Evolutionary conservation across 352 stramenopile species (phyloP).

Genomic region (Phytophthora quininea): DNA sequence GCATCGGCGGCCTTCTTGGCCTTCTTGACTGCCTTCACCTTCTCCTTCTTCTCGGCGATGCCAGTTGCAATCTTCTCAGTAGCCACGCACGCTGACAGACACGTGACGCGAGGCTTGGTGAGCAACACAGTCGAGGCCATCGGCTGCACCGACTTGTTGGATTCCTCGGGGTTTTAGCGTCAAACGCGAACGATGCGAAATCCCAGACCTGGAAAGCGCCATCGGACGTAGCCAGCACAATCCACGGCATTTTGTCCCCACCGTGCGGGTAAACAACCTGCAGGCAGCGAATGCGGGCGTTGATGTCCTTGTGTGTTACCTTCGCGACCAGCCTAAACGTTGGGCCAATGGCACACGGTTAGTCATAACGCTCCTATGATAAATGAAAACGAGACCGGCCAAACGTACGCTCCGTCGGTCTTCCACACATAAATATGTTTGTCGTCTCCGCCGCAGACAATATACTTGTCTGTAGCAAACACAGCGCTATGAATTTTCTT

Average conservation of each 20-base stretch:
- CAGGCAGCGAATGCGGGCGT: slow-evolving; percentile 74
- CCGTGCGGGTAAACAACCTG: slow-evolving; percentile 74
- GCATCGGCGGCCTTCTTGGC: slow-evolving; percentile 37
- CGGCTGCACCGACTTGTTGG: slow-evolving; percentile 59
- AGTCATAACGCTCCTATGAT: background rate
- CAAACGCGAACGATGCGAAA: slow-evolving; percentile 63
- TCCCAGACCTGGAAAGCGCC: slow-evolving; percentile 86
- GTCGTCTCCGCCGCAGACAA: slow-evolving; percentile 82
- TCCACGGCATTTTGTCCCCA: slow-evolving; percentile 60
- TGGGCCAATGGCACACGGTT: slow-evolving; percentile 1
- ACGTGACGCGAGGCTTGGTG: slow-evolving; percentile 79
- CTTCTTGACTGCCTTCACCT: slow-evolving; percentile 55
- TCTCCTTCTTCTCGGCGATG: slow-evolving; percentile 20
- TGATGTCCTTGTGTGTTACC: slow-evolving; percentile 65
- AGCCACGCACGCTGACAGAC: slow-evolving; percentile 67
- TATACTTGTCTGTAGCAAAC: slow-evolving; percentile 76
- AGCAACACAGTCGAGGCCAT: slow-evolving; percentile 69
- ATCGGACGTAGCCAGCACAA: slow-evolving; percentile 79
- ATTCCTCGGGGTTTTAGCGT: slow-evolving; percentile 55
- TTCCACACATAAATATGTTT: slow-evolving; percentile 87
- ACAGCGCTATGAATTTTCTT: slow-evolving; percentile 80
- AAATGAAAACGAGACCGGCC: no score
- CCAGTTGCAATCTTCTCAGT: slow-evolving; percentile 21
- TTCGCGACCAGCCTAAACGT: slow-evolving; percentile 66
- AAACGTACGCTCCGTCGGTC: slow-evolving; percentile 66